Evolutionary conservation across 495 filamentous ascomycete genomes (phyloP).

Genomic region (Penicillium herquei): DNA sequence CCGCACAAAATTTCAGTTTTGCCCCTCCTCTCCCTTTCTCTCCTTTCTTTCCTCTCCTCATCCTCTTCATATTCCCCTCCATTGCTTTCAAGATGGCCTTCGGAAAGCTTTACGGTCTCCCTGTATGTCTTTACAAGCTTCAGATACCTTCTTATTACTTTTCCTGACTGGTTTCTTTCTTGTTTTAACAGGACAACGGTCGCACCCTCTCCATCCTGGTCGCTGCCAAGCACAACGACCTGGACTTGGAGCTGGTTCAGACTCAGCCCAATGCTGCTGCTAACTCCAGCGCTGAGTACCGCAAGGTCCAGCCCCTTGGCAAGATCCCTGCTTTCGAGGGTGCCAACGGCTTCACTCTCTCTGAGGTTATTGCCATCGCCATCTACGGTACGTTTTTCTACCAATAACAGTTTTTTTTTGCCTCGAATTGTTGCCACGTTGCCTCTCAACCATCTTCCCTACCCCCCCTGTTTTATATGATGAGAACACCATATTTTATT

Average conservation of each 20-base stretch:
- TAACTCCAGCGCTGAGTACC: conserved; percentile 64
- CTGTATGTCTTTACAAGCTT: conserved; percentile 56
- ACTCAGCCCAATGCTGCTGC: conserved; percentile 49
- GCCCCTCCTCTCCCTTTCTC: conserved; percentile 30
- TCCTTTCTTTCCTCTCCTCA: conserved; percentile 31
- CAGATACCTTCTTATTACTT: neutral
- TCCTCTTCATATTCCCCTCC: conserved; percentile 18
- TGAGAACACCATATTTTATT: conserved; percentile 76
- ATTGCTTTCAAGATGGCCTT: conserved; percentile 70
- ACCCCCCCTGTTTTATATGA: conserved; percentile 54
- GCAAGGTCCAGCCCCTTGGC: conserved; percentile 81
- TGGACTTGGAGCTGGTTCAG: conserved; percentile 82
- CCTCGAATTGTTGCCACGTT: neutral
- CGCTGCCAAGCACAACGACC: conserved; percentile 92
- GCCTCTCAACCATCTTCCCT: neutral
- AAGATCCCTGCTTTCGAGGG: conserved; percentile 92
- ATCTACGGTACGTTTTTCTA: conserved; percentile 80
- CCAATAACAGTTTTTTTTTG: conserved; percentile 7
- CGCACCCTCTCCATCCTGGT: conserved; percentile 84
- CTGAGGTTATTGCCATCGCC: conserved; percentile 90
- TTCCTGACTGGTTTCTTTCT: conserved; percentile 18
- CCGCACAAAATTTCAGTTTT: conserved; percentile 38
- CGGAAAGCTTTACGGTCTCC: conserved; percentile 90
- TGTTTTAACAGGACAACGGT: conserved; percentile 66
- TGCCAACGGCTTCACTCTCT: conserved; percentile 84